Evolutionary conservation across 2,329 filamentous ascomycete genomes (phyloP).

Genomic region (Sclerotinia sclerotiorum): DNA sequence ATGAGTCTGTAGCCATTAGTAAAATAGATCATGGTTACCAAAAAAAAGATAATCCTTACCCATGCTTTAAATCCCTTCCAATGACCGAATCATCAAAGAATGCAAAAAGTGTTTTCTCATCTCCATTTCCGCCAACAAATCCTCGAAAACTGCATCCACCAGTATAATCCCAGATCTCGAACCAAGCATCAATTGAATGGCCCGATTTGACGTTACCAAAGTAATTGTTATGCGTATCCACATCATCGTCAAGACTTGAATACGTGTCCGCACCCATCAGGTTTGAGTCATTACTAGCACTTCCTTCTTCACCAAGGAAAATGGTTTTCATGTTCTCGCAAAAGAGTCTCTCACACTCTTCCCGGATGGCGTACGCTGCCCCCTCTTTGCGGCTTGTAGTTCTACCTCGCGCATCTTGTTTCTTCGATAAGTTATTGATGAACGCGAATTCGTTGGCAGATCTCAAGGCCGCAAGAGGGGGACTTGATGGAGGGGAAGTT

Average conservation of each 20-base stretch:
- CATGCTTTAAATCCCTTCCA: conserved; percentile 79
- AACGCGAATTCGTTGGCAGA: conserved; percentile 66
- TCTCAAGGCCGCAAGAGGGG: conserved; percentile 78
- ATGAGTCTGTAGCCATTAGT: conserved; percentile 63
- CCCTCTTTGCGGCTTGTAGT: conserved; percentile 67
- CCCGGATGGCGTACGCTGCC: conserved; percentile 95
- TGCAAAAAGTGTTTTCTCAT: conserved; percentile 76
- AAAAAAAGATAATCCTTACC: conserved; percentile 54
- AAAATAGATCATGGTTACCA: conserved; percentile 23
- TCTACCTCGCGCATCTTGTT: conserved; percentile 40
- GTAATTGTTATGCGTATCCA: conserved; percentile 34
- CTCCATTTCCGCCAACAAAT: conserved; percentile 71
- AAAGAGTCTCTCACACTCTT: conserved; percentile 99
- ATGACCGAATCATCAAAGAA: conserved; percentile 79
- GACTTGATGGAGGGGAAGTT: conserved; percentile 83
- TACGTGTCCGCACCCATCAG: conserved; percentile 73
- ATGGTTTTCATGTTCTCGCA: conserved; percentile 90
- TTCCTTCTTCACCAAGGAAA: conserved; percentile 95
- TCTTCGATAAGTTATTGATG: conserved; percentile 48
- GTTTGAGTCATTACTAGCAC: conserved; percentile 75
- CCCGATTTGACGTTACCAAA: conserved; percentile 32
- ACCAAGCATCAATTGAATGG: conserved; percentile 39
- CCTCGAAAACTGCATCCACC: conserved; percentile 82
- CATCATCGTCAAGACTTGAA: conserved; percentile 39
- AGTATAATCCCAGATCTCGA: conserved; percentile 64